These are phyloP conservation scores for Penicillium sp. DNA, from an alignment of 2,329 filamentous ascomycete genomes.

Conservation along the genomic window DNA sequence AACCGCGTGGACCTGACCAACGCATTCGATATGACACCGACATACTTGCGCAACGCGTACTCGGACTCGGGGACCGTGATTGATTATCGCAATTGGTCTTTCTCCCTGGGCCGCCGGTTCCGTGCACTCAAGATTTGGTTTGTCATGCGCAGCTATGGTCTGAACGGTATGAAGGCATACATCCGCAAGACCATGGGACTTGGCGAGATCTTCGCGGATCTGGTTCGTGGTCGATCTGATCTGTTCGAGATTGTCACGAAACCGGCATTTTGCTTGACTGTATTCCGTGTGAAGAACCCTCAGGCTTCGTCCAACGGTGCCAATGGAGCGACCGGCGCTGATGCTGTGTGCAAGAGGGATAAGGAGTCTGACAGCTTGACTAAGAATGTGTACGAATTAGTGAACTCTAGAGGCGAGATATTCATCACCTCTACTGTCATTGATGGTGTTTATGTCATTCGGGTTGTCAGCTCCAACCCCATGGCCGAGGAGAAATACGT, in stretches of 20 bases:
- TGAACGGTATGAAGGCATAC: slow-evolving; percentile 74
- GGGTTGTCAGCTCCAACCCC: slow-evolving; percentile 75
- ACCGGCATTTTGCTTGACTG: slow-evolving; percentile 78
- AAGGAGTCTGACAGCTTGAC: slow-evolving; percentile 70
- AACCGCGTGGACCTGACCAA: slow-evolving; percentile 76
- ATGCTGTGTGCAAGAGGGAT: slow-evolving; percentile 35
- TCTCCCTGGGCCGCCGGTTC: slow-evolving; percentile 87
- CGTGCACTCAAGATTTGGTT: slow-evolving; percentile 94
- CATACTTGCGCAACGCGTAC: slow-evolving; percentile 81
- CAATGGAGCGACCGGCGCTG: slow-evolving; percentile 4
- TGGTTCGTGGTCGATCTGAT: slow-evolving; percentile 65
- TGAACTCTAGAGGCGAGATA: slow-evolving; percentile 76
- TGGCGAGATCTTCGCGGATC: slow-evolving; percentile 70
- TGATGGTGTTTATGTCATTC: slow-evolving; percentile 74
- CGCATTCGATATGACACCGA: slow-evolving; percentile 76
- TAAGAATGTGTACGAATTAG: slow-evolving; percentile 72
- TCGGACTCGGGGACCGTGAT: slow-evolving; percentile 83
- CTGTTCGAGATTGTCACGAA: slow-evolving; percentile 76
- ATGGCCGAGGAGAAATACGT: slow-evolving; percentile 74
- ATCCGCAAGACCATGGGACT: slow-evolving; percentile 70
- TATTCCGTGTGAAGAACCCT: slow-evolving; percentile 66
- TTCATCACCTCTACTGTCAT: slow-evolving; percentile 81
- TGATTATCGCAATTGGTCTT: slow-evolving; percentile 97
- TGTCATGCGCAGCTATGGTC: slow-evolving; percentile 80
- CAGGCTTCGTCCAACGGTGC: slow-evolving; percentile 16